Conservation (phyloP, 208 protist genomes). For the Wallacemonas collosoma region DNA sequence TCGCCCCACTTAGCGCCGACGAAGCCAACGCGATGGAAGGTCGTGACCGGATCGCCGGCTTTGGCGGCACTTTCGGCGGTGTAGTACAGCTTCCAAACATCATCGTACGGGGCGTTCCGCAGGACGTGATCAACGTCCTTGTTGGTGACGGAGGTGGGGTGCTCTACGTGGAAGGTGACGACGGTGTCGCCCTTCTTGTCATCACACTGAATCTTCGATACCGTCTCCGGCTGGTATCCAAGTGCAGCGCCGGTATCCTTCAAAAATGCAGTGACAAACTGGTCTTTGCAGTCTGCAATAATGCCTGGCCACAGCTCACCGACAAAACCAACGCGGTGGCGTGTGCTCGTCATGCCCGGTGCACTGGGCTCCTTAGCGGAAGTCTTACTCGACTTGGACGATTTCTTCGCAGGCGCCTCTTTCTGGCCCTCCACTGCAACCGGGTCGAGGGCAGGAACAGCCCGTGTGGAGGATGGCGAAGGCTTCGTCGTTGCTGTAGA, state of each 20-base stretch:
- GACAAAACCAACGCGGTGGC: slow-evolving; percentile 74
- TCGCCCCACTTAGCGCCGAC: slow-evolving; percentile 56
- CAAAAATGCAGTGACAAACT: slow-evolving; percentile 44
- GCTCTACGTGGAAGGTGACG: slow-evolving; percentile 50
- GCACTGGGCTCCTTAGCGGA: slow-evolving; percentile 1
- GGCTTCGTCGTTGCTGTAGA: not conserved
- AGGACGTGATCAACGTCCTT: slow-evolving; percentile 51
- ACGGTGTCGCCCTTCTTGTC: slow-evolving; percentile 60
- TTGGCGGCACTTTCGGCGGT: not conserved
- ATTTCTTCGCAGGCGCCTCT: not conserved
- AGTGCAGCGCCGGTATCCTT: slow-evolving; percentile 39
- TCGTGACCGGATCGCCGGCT: slow-evolving; percentile 24
- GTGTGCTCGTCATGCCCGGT: slow-evolving; percentile 18
- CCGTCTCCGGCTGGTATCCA: slow-evolving; percentile 31
- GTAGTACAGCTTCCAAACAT: slow-evolving; percentile 70
- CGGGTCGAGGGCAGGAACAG: not conserved
- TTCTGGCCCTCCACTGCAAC: not conserved
- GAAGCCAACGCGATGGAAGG: slow-evolving; percentile 76
- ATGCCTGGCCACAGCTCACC: slow-evolving; percentile 52
- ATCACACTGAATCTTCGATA: slow-evolving; percentile 49
- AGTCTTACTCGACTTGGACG: not conserved
- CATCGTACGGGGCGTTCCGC: slow-evolving; percentile 47
- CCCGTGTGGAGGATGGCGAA: not conserved
- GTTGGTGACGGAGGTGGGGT: slow-evolving; percentile 32
- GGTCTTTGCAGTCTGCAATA: slow-evolving; percentile 29